Conservation (phyloP, 495 filamentous ascomycete species). For the Umbilicaria muhlenbergii region DNA sequence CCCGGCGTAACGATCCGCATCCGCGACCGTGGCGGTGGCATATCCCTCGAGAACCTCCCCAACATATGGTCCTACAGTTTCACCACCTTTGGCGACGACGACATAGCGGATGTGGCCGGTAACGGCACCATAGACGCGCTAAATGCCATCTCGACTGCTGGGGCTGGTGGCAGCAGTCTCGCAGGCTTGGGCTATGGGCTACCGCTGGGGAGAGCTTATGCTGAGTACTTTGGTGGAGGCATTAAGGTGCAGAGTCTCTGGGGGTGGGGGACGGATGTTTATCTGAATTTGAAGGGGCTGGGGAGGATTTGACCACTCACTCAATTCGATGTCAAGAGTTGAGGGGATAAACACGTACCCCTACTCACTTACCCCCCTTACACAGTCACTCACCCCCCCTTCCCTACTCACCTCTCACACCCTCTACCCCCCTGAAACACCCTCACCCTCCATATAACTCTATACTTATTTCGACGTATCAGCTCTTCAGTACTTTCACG, state of each 20-base stretch:
- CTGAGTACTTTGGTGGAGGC: conserved; percentile 96
- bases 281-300: conserved; percentile 69
- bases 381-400: too few species aligned
- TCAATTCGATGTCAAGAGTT: too few species aligned
- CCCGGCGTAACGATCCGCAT: conserved; percentile 92
- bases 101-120: conserved; percentile 17
- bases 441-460: too few species aligned
- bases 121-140: conserved; percentile 47
- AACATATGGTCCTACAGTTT: conserved; percentile 95
- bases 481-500: too few species aligned
- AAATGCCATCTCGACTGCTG: conserved; percentile 52
- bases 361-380: too few species aligned
- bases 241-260: conserved; percentile 85
- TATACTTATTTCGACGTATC: too few species aligned
- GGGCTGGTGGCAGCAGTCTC: conserved; percentile 57
- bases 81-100: conserved; percentile 73
- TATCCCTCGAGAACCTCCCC: conserved; percentile 60
- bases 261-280: conserved; percentile 87
- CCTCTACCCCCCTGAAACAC: too few species aligned
- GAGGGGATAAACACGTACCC: too few species aligned
- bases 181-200: conserved; percentile 89
- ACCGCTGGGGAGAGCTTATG: conserved; percentile 83
- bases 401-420: too few species aligned
- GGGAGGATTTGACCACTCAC: conserved; percentile 40
- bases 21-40: conserved; percentile 86